These are phyloP conservation scores for Neonectria magnoliae DNA, from an alignment of 2,329 filamentous ascomycete species.

Conservation along the genomic window DNA sequence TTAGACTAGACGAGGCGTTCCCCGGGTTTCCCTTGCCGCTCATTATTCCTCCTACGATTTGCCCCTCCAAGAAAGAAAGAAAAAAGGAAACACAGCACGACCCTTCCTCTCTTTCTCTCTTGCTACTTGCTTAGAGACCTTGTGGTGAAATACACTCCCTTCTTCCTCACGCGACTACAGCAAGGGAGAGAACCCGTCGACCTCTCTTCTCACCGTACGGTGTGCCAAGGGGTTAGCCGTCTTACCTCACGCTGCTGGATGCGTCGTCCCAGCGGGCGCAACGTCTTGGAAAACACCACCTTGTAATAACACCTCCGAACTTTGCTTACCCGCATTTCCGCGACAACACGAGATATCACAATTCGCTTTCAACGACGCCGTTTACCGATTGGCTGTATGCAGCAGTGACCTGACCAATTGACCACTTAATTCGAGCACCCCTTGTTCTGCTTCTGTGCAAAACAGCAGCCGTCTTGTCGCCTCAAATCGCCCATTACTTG, in stretches of 20 bases:
- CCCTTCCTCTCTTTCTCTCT: not conserved
- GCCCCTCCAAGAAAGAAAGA: not conserved
- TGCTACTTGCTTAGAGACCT: not conserved
- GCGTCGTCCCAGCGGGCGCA: constrained; percentile 25
- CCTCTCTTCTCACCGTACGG: constrained; percentile 17
- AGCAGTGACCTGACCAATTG: constrained; percentile 1
- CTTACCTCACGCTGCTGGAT: constrained; percentile 22
- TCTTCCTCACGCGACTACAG: not conserved
- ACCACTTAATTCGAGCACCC: not conserved
- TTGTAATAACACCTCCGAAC: constrained; percentile 11
- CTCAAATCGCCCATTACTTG: not conserved
- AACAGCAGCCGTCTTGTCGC: not conserved
- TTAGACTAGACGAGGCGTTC: not conserved
- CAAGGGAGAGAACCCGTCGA: constrained; percentile 12
- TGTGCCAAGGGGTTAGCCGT: constrained; percentile 30
- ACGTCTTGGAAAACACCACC: constrained; percentile 1
- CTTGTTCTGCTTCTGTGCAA: constrained; percentile 13
- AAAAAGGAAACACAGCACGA: not conserved
- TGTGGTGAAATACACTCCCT: not conserved
- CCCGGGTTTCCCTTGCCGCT: not conserved
- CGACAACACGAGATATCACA: constrained; percentile 13
- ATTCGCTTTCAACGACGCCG: constrained; percentile 3
- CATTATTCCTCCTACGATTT: not conserved
- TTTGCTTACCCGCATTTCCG: not conserved
- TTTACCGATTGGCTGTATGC: constrained; percentile 8